phyloP scores from a whole-genome alignment of 192 early-diverging fungal genomes.

The Obelidium mucronatum region DNA sequence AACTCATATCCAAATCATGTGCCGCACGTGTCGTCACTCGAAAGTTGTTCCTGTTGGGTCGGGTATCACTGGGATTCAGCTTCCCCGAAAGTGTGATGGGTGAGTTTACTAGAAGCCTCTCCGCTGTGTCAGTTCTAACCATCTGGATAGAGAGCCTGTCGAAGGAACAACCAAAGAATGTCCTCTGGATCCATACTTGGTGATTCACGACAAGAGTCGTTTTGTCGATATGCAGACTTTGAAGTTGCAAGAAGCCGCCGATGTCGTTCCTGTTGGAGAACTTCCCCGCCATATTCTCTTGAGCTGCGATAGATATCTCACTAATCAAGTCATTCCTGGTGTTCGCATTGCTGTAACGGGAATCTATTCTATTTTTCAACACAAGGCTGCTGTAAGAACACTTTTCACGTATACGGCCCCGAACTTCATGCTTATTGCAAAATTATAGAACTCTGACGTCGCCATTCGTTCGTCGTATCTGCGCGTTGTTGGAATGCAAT shows the following conservation, averaged over 20 bases:
- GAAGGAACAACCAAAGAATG: constrained; percentile 56
- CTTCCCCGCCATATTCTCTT: constrained; percentile 93
- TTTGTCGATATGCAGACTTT: constrained; percentile 98
- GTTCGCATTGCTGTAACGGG: constrained; percentile 92
- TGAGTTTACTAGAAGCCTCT: constrained; percentile 39
- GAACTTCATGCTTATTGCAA: constrained; percentile 1
- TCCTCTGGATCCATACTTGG: constrained; percentile 90
- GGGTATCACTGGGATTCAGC: constrained; percentile 83
- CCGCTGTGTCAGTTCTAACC: not conserved
- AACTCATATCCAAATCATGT: constrained; percentile 87
- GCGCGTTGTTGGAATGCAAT: constrained; percentile 90
- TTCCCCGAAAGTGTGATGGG: constrained; percentile 91
- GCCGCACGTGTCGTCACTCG: constrained; percentile 83
- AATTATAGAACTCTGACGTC: constrained; percentile 70
- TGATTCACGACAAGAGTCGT: constrained; percentile 93
- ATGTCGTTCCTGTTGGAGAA: constrained; percentile 97
- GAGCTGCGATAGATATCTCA: constrained; percentile 86
- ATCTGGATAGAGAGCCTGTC: constrained; percentile 50
- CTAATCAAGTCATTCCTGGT: constrained; percentile 93
- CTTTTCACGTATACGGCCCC: not conserved
- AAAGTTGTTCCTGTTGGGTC: constrained; percentile 82
- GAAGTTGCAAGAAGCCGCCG: constrained; percentile 97
- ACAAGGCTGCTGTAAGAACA: constrained; percentile 49
- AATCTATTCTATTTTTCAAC: constrained; percentile 92
- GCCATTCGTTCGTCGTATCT: constrained; percentile 95